Evolutionary conservation across 2,329 filamentous ascomycete genomes (phyloP).

Genomic region (Cytospora mali): DNA sequence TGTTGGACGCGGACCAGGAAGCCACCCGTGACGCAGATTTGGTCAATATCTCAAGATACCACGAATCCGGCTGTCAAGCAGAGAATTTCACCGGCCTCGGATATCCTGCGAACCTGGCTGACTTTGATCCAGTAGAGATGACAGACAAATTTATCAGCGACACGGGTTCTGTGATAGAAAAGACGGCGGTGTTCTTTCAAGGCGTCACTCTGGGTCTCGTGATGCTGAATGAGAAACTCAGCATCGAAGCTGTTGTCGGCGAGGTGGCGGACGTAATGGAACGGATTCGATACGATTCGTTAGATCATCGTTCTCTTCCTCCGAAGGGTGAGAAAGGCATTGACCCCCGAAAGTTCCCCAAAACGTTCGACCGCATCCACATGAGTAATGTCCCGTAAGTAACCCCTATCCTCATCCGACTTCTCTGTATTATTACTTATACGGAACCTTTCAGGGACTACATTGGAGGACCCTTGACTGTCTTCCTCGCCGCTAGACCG

Average conservation of each 20-base stretch:
- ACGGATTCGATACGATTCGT: constrained; percentile 33
- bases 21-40: not conserved
- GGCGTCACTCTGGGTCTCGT: not conserved
- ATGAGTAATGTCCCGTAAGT: constrained; percentile 13
- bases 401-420: no score
- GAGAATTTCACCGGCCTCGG: not conserved
- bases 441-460: not conserved
- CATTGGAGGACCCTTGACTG: not conserved
- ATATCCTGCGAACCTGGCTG: no score
- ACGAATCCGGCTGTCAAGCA: not conserved
- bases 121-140: no score
- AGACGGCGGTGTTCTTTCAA: not conserved
- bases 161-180: not conserved
- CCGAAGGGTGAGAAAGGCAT: not conserved
- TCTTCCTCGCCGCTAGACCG: not conserved
- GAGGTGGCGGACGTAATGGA: constrained; percentile 39
- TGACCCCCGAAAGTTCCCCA: not conserved
- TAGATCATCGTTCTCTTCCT: constrained; percentile 25
- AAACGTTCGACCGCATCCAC: constrained; percentile 1
- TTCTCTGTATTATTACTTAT: not conserved
- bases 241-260: constrained; percentile 35
- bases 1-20: not conserved
- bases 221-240: not conserved
- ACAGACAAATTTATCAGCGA: no score
- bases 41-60: not conserved